phyloP scores from a whole-genome alignment of 2,329 filamentous ascomycete species.

The Chalaropsis thielavioides region DNA sequence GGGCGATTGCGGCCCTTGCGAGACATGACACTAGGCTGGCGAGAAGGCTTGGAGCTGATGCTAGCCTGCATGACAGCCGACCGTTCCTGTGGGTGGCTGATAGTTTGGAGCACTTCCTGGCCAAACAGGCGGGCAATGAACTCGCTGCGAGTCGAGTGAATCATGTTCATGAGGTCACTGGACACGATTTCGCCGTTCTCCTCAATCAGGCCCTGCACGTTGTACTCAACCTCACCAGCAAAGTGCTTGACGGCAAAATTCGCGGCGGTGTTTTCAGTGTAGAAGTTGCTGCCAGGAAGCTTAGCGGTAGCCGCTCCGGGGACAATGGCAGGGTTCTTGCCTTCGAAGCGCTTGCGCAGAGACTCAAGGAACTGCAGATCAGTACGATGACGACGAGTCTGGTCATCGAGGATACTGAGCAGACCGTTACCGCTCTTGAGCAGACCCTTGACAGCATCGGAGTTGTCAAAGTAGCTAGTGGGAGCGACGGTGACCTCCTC shows the following conservation, averaged over 20 bases:
- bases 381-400: constrained; percentile 75
- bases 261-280: constrained; percentile 64
- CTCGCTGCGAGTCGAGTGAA: constrained; percentile 72
- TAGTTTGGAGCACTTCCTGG: constrained; percentile 84
- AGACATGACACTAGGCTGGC: constrained; percentile 83
- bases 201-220: constrained; percentile 72
- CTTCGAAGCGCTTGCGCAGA: constrained; percentile 80
- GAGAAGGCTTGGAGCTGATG: constrained; percentile 86
- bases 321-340: constrained; percentile 80
- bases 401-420: constrained; percentile 87
- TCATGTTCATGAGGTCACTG: constrained; percentile 86
- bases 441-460: constrained; percentile 79
- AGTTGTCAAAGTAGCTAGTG: constrained; percentile 96
- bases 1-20: constrained; percentile 37
- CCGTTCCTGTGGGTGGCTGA: constrained; percentile 84
- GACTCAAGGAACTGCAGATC: constrained; percentile 86
- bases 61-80: constrained; percentile 89
- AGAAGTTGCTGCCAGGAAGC: constrained; percentile 77
- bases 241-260: constrained; percentile 89
- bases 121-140: constrained; percentile 86
- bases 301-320: constrained; percentile 61
- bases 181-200: constrained; percentile 95
- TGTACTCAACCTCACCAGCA: constrained; percentile 91
- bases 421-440: constrained; percentile 87
- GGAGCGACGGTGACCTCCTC: constrained; percentile 84